Evolutionary conservation across 2,329 filamentous ascomycete genomes (phyloP), one percentile per base, ranked within the genome.

Genomic region (Thermoascus crustaceus): DNA sequence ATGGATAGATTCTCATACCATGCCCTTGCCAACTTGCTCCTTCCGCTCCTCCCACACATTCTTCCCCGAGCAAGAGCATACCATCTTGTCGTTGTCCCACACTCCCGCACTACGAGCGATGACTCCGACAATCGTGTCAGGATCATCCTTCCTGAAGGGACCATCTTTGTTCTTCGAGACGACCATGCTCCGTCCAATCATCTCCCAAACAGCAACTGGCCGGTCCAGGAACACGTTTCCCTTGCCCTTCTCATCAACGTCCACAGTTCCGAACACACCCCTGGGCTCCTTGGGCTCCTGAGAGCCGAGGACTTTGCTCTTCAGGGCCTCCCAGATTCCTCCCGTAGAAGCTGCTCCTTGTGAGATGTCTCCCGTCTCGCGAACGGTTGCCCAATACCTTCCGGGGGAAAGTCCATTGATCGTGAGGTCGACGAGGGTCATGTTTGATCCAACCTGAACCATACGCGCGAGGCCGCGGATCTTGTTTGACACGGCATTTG

Each of bases 11-110:
- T n/a, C 46, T 78, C 62, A 95, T 49, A 91, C 67, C 85, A 98
- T 96, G 2, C 91, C 91, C 66, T 85, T 88, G 47, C 75, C 72
- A 26, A 88, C 78, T 66, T 94, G 85, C 53, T 95, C 88, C 63
- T 81, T 80, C 49, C 91, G 78, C 71, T 98, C 91, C 63, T 98
- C 84, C 91, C 91, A 98, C 7, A 98, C 76, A 38, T 88, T 96
- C 76, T 96, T 96, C 3, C 91, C 91, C 23, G 87, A 94, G 63
- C 91, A 98, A 31, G 87, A 94, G 61, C 91, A 98, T 4, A 98
- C 89, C 30, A 85, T 94, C 73, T 96, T 98, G 58, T 95, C 86
- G 52, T 98, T 94, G 60, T 95, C 89, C 91, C 91, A 98, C 42
- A 94, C 82, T n/a, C 91, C 91, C 10, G 91, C 89, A 61, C 88